Conservation (phyloP, 164 flowering plant species). For the Chimonanthus praecox region DNA sequence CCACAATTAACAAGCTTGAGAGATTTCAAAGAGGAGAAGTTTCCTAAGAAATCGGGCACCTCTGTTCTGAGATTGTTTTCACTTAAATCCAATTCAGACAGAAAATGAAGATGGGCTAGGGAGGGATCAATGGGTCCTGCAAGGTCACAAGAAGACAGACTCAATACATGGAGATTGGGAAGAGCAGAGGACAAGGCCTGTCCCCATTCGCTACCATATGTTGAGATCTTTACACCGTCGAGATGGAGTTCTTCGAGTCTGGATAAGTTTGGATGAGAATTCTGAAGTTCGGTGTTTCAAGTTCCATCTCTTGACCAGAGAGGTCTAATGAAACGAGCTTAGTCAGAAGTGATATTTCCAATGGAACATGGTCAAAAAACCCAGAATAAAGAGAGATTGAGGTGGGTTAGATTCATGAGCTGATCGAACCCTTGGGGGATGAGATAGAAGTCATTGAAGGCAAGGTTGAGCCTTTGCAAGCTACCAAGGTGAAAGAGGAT, state of each 20-base stretch:
- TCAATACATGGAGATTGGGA: slow-evolving; percentile 25
- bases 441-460: not conserved
- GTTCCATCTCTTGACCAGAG: not conserved
- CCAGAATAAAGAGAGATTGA: not conserved
- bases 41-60: slow-evolving; percentile 27
- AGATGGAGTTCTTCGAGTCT: not conserved
- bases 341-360: not conserved
- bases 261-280: not conserved
- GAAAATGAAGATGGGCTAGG: not conserved
- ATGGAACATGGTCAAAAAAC: not conserved
- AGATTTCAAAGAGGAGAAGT: not conserved
- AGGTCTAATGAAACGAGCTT: not conserved
- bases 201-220: not conserved
- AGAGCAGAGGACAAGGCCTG: slow-evolving; percentile 7
- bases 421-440: not conserved
- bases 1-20: slow-evolving; percentile 8
- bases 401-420: not conserved
- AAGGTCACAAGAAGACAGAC: slow-evolving; percentile 22
- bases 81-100: not conserved
- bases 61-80: not conserved
- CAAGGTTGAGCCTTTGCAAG: not conserved
- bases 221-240: not conserved
- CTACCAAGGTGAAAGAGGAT: not conserved
- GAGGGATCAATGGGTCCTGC: slow-evolving; percentile 23
- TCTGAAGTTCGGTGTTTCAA: not conserved